Evolutionary conservation across 495 filamentous ascomycete genomes (phyloP).

Genomic region (Aspergillus bridgeri): DNA sequence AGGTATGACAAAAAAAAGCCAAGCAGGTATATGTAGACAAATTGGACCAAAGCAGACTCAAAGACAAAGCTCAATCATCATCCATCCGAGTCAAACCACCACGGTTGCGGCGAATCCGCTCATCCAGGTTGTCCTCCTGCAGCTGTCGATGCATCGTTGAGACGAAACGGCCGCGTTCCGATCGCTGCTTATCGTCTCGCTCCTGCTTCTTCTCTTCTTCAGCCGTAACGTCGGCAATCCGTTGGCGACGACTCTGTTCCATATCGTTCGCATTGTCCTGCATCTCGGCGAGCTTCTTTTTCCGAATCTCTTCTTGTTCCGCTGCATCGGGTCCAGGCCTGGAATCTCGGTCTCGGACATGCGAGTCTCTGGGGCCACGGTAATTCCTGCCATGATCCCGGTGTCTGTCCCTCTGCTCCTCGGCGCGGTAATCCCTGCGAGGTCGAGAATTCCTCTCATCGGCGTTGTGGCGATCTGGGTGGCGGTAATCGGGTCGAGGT

Average conservation of each 20-base stretch:
- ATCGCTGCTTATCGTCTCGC: slow-evolving; percentile 53
- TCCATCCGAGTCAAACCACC: slow-evolving; percentile 38
- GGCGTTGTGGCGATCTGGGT: slow-evolving; percentile 9
- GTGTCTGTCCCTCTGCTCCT: slow-evolving; percentile 15
- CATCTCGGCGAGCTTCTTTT: slow-evolving; percentile 78
- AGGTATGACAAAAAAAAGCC: neutral
- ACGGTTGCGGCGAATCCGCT: slow-evolving; percentile 39
- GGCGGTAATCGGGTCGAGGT: slow-evolving; percentile 17
- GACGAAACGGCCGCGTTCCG: slow-evolving; percentile 41
- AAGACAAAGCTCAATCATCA: slow-evolving; percentile 22
- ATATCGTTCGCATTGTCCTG: slow-evolving; percentile 76
- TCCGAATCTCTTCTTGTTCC: slow-evolving; percentile 40
- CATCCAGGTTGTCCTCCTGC: slow-evolving; percentile 41
- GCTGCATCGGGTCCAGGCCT: slow-evolving; percentile 5
- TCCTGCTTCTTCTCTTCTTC: slow-evolving; percentile 61
- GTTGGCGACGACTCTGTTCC: slow-evolving; percentile 67
- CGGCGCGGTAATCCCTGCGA: slow-evolving; percentile 9
- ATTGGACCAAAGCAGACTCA: slow-evolving; percentile 2
- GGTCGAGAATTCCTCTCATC: slow-evolving; percentile 11
- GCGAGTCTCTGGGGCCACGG: slow-evolving; percentile 19
- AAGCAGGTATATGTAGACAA: neutral
- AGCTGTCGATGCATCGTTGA: slow-evolving; percentile 37
- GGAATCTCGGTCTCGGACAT: slow-evolving; percentile 21
- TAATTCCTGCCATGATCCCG: slow-evolving; percentile 14
- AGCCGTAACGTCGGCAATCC: slow-evolving; percentile 64